Evolutionary conservation across 1,284 basidiomycete species (phyloP).

Genomic region (Austroboletus niveus): DNA sequence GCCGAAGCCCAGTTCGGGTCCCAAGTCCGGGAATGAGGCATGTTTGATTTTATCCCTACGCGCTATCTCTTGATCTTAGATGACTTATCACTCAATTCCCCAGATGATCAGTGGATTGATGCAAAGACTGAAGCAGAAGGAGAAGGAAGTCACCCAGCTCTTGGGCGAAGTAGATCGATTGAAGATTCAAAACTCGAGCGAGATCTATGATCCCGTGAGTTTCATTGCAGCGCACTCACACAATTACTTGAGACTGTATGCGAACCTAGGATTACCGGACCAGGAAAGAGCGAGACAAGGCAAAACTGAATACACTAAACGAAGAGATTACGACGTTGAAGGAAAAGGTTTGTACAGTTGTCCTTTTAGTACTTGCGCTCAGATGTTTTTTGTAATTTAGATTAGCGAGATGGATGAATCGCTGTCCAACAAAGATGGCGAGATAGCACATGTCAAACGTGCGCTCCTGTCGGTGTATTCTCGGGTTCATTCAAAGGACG

Average conservation of each 20-base stretch:
- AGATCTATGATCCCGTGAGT: slow-evolving; percentile 58
- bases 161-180: slow-evolving; percentile 70
- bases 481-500: slow-evolving; percentile 58
- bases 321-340: slow-evolving; percentile 78
- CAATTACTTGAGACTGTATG: background rate
- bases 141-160: slow-evolving; percentile 78
- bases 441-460: slow-evolving; percentile 74
- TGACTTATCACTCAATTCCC: slow-evolving; percentile 5
- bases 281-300: slow-evolving; percentile 71
- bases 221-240: no score
- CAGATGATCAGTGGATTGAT: slow-evolving; percentile 76
- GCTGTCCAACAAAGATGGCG: slow-evolving; percentile 63
- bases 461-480: slow-evolving; percentile 84
- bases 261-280: slow-evolving; percentile 67
- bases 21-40: slow-evolving; percentile 55
- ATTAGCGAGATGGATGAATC: slow-evolving; percentile 51
- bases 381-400: slow-evolving; percentile 34
- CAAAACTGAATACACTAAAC: slow-evolving; percentile 71
- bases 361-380: background rate
- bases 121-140: slow-evolving; percentile 79
- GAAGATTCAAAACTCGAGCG: slow-evolving; percentile 54
- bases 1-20: slow-evolving; percentile 39
- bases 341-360: slow-evolving; percentile 48
- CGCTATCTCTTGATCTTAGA: background rate
- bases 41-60: slow-evolving; percentile 3